phyloP scores from a whole-genome alignment of 2,329 filamentous ascomycete genomes.

The Cladophialophora immunda region DNA sequence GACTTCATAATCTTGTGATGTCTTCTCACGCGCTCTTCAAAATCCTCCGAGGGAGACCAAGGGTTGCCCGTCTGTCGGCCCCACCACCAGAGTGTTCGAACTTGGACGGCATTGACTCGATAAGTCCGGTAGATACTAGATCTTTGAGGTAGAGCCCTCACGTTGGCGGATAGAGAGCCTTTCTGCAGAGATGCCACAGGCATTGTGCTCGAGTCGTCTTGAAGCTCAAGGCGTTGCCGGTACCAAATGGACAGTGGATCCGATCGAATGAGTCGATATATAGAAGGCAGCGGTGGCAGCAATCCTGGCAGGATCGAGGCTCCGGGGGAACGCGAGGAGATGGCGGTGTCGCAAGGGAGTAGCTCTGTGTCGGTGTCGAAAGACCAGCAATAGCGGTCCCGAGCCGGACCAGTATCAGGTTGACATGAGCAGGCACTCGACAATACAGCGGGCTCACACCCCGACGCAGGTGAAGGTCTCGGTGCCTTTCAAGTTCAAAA shows the following conservation, averaged over 20 bases:
- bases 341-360: background rate
- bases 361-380: background rate
- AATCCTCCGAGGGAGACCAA: constrained; percentile 30
- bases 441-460: background rate
- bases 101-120: constrained; percentile 23
- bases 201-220: background rate
- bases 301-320: background rate
- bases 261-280: background rate
- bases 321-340: background rate
- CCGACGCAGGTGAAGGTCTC: background rate
- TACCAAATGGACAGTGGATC: background rate
- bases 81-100: constrained; percentile 42
- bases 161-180: background rate
- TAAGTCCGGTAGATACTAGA: constrained; percentile 20
- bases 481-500: background rate
- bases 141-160: constrained; percentile 21
- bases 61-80: constrained; percentile 25
- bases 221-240: background rate
- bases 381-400: constrained; percentile 1
- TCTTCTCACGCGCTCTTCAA: constrained; percentile 36
- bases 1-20: constrained; percentile 39
- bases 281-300: background rate
- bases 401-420: background rate
- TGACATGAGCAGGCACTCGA: constrained; percentile 4
- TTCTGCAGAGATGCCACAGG: background rate